Base-by-base conservation (phyloP, 2,329 filamentous ascomycete species). In the Pseudogymnoascus sp. region DNA sequence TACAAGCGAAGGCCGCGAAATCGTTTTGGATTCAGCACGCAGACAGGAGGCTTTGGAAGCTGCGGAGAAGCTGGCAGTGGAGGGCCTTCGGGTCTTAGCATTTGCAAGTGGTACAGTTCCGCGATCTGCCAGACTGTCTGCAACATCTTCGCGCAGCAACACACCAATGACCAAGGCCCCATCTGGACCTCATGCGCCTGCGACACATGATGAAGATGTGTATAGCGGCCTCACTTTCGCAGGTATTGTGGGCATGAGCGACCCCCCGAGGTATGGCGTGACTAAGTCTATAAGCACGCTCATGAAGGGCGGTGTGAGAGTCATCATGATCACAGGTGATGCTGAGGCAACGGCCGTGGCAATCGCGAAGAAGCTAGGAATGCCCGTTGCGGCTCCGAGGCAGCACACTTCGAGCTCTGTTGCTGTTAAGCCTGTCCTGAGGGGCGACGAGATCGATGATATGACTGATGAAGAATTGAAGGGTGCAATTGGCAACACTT, bases 291-390 rank as follows among this genome's bases (percentile, higher is more conserved):
- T 99, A 69, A 84, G 91, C 69, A 88, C 89, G 66, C 79, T 99
- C 63, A 93, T 97, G 88, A 87, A 91, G 60, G 95, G 95, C 62
- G 93, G 93, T 40, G 95, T 99, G 67, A 95, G 92, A 75, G 91
- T 99, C 59, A 96, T 99, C 70, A 99, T 99, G 95, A 97, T 99
- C 69, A 99, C 95, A 9, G 95, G 95, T 64, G 95, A 99, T 75
- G 91, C 95, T 15, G 92, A 97, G 74, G 91, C 91, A 1, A 99
- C 95, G 2, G 95, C 95, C 2, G 82, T 97, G 53, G 95, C 95
- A 0, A 97, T 99, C 73, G 95, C 91, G 31, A 91, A 85, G 75
- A 93, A 96, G 72, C 82, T 99, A n/a, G 95, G 95, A 42, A 99
- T 99, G 91, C 86, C 87, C 1, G 85, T 97, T 64, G 83, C 82